Percentiles rank a stretch among this genome's conserved stretches.
These are phyloP conservation scores for Schwanniomyces yamadae DNA, from an alignment of 805 yeast genomes.

Conservation along the genomic window DNA sequence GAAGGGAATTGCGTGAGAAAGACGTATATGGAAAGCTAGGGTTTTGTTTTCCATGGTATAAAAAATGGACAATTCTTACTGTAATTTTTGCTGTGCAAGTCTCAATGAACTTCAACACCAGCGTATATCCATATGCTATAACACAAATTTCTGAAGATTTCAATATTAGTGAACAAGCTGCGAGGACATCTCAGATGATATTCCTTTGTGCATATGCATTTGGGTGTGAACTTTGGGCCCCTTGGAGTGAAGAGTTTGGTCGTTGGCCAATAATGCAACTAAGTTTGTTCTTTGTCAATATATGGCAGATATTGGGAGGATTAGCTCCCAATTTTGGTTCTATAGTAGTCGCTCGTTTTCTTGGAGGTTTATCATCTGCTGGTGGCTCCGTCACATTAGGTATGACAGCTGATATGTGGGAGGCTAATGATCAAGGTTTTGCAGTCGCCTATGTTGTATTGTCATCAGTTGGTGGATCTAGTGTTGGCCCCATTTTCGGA, in stretches of 20 bases:
- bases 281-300: constrained; percentile 27
- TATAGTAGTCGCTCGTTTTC: constrained; percentile 22
- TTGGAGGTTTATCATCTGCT: constrained; percentile 32
- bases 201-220: constrained; percentile 31
- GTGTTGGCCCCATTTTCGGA: constrained; percentile 30
- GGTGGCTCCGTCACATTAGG: constrained; percentile 36
- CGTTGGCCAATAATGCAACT: constrained; percentile 34
- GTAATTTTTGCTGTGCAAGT: constrained; percentile 37
- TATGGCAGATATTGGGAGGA: constrained; percentile 33
- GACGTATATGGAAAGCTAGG: constrained; percentile 39
- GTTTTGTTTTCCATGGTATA: constrained; percentile 25
- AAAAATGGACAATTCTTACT: constrained; percentile 37
- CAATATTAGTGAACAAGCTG: constrained; percentile 20
- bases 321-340: constrained; percentile 29
- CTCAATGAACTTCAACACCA: constrained; percentile 42
- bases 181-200: constrained; percentile 27
- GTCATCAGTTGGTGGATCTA: constrained; percentile 31
- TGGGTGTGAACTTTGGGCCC: constrained; percentile 37
- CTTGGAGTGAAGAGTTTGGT: constrained; percentile 36
- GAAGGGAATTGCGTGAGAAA: constrained; percentile 28
- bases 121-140: constrained; percentile 29
- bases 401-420: constrained; percentile 36
- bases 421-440: constrained; percentile 29
- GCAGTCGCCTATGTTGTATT: constrained; percentile 34
- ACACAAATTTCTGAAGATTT: constrained; percentile 21